phyloP scores from a whole-genome alignment of 202 grass and related monocot species.

The Saccharum hybrid region DNA sequence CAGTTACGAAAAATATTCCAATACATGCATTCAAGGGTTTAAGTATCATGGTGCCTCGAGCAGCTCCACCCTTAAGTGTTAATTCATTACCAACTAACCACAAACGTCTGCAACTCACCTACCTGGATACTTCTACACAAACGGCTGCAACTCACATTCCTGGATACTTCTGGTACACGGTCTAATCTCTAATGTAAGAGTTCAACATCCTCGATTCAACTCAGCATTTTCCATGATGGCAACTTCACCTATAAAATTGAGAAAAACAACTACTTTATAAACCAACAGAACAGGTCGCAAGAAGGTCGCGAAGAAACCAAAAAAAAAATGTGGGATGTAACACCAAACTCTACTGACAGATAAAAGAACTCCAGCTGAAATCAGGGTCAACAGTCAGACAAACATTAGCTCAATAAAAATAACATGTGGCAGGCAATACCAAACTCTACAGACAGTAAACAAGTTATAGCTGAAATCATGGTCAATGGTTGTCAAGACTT shows the following conservation, averaged over 20 bases:
- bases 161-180: constrained; percentile 43
- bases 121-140: constrained; percentile 43
- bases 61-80: constrained; percentile 19
- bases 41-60: constrained; percentile 10
- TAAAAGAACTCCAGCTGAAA: constrained; percentile 30
- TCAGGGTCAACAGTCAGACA: not conserved
- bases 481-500: not conserved
- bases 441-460: not conserved
- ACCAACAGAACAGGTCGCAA: not conserved
- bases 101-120: constrained; percentile 32
- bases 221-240: constrained; percentile 30
- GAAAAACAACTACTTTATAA: constrained; percentile 2
- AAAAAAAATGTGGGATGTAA: not conserved
- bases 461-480: not conserved
- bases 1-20: not conserved
- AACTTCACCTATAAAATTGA: constrained; percentile 43
- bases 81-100: not conserved
- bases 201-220: constrained; percentile 22
- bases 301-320: not conserved
- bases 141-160: constrained; percentile 36
- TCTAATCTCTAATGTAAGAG: constrained; percentile 14
- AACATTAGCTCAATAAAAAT: constrained; percentile 3
- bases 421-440: not conserved
- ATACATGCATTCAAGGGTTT: constrained; percentile 3
- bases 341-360: constrained; percentile 13